Conservation (phyloP, 148 eudicot species). For the Dysphania ambrosioides region DNA sequence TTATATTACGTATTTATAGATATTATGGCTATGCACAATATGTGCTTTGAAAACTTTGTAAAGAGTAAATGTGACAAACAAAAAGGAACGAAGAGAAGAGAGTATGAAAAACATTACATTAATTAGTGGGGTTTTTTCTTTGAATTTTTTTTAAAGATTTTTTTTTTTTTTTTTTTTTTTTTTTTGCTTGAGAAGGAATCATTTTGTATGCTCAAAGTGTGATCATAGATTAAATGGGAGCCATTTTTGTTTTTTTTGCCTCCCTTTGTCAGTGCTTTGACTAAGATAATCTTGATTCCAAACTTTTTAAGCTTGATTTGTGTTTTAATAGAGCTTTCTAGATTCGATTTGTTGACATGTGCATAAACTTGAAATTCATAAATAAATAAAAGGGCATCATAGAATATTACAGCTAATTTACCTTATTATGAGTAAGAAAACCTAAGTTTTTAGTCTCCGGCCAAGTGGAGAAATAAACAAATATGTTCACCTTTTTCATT, state of each 20-base stretch:
- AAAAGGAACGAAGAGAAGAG: too few species aligned
- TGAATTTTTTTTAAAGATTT: background rate
- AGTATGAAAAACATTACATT: too few species aligned
- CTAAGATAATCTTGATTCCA: slow-evolving; percentile 15
- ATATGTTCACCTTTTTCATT: background rate
- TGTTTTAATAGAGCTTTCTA: slow-evolving; percentile 8
- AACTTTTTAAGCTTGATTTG: slow-evolving; percentile 20
- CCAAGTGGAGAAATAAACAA: background rate
- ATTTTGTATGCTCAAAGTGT: slow-evolving; percentile 32
- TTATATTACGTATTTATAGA: too few species aligned
- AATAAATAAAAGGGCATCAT: background rate
- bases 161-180: background rate
- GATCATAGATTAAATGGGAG: slow-evolving; percentile 16
- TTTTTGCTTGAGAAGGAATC: slow-evolving; percentile 27
- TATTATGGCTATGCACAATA: too few species aligned
- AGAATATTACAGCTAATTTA: background rate
- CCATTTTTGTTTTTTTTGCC: slow-evolving; percentile 22
- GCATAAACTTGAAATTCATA: background rate
- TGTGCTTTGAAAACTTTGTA: too few species aligned
- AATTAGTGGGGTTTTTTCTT: slow-evolving; percentile 27
- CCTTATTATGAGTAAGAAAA: background rate
- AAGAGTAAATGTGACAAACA: too few species aligned
- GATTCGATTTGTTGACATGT: slow-evolving; percentile 20
- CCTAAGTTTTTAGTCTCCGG: background rate
- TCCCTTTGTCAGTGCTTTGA: slow-evolving; percentile 8